Evolutionary conservation across 2,329 filamentous ascomycete genomes (phyloP).

Genomic region (Zopfia rhizophila): DNA sequence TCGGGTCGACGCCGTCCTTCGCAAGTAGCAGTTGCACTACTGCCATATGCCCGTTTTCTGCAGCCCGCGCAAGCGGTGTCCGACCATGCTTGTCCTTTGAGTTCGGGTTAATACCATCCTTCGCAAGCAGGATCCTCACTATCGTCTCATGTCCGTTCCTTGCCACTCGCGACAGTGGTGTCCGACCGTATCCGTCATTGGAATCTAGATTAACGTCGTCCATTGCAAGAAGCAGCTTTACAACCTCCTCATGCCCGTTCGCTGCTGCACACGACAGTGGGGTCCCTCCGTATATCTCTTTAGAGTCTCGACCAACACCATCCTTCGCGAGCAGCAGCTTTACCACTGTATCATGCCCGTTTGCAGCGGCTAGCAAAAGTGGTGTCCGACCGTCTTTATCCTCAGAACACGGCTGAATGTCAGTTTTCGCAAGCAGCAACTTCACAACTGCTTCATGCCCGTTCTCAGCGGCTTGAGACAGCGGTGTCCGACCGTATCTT

Average conservation of each 20-base stretch:
- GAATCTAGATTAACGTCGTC: constrained; percentile 5
- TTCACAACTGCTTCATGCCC: constrained; percentile 13
- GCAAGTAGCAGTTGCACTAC: constrained; percentile 11
- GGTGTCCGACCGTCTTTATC: not conserved
- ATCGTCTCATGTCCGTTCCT: constrained; percentile 8
- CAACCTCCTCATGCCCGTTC: constrained; percentile 3
- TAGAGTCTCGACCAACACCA: constrained; percentile 5
- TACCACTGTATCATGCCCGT: constrained; percentile 11
- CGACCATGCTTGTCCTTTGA: constrained; percentile 1
- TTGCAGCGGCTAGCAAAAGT: constrained; percentile 2
- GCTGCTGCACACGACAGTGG: constrained; percentile 14
- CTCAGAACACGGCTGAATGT: not conserved
- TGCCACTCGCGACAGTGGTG: constrained; percentile 8
- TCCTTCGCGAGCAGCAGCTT: constrained; percentile 14
- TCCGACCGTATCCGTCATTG: not conserved
- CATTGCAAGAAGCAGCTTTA: constrained; percentile 9
- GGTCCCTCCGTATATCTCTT: constrained; percentile 12
- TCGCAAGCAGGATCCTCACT: constrained; percentile 12
- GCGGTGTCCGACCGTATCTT: constrained; percentile 2
- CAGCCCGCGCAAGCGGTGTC: constrained; percentile 4
- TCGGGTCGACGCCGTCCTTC: not conserved
- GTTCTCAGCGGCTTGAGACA: constrained; percentile 7
- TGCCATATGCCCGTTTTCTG: constrained; percentile 2
- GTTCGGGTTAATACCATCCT: constrained; percentile 4
- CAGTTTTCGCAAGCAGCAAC: constrained; percentile 16